Evolutionary conservation across 1,139 yeast species (phyloP), one percentile per base, ranked within the genome.

Genomic region (Kodamaea suecica): DNA sequence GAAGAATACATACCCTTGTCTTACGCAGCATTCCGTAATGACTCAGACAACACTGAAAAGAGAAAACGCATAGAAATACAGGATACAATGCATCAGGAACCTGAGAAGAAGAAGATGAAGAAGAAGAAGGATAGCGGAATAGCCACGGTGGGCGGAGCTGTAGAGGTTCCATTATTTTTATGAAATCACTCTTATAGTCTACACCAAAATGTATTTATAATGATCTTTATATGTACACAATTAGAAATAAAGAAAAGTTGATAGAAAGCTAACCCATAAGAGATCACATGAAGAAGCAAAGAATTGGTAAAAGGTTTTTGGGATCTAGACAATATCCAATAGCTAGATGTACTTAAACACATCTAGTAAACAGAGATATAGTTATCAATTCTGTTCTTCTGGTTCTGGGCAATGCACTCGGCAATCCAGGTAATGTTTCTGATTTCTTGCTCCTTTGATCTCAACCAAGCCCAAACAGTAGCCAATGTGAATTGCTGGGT

Each of bases 351-450:
- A n/a, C n/a, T n/a, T n/a, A n/a, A n/a, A n/a, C n/a, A n/a, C 21
- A 6, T 19, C 54, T 54, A 81, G 49, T 76, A 83, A 30, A 83
- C 92, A 33, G 88, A 69, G 39, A 84, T 84, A 56, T 84, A 84
- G 56, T 81, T 82, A 49, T 80, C 82, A 41, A 84, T 81, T 63
- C 88, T 78, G 53, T 80, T 85, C 62, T 83, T 82, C 68, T 84
- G 95, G 54, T 81, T 82, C 57, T 84, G 94, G 30, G 92, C 90
- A 62, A 84, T 84, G 67, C 99, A 94, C 66, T 94, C 99, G 31
- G 97, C 95, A 43, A 94, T 90, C 98, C 98, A 94, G 15, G 97
- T 86, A 45, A 94, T 81, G 59, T 94, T 94, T 61, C 98, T 77
- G 41, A 94, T 78, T 62, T 94, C 99, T 64, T 94, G 98, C 63